Base-by-base conservation (phyloP, 192 early-diverging fungal genomes). In the Irineochytrium annulatum region DNA sequence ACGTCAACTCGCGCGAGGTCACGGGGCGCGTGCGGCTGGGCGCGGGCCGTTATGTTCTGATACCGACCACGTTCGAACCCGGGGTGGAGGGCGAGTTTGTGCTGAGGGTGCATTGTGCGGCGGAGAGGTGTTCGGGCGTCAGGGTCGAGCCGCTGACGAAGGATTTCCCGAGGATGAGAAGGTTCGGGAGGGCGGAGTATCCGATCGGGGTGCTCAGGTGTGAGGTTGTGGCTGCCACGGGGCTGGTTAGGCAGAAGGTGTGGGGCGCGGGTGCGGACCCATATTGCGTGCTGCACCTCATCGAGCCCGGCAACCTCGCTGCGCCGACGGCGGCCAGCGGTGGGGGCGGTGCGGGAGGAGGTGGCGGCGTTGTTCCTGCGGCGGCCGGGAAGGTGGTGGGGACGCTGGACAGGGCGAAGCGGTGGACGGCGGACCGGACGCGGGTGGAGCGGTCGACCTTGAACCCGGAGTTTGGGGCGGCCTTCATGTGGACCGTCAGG, bases 1-100 rank as follows among this genome's bases (percentile, higher is more conserved):
- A 76, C 59, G 53, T 73, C 19, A 73, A 76, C 44, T 22, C 74
- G 1, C 55, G 75, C 1, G 75, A 76, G 54, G 69, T 76, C 35
- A 64, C 67, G 30, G 46, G 45, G 17, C 51, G 63, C 22, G 22
- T 66, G 16, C 8, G 19, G 17, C 37, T 77, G 6, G 56, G 58
- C 13, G 24, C 33, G 17, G 74, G 74, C 8, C 70, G 65, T 17
- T 77, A 77, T 27, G 63, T 77, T 26, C 33, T 70, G 3, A 61
- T 77, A 34, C 75, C 74, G 17, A 67, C 75, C 6, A 74, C 74
- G 13, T 74, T 68, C 43, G 43, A 70, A 17, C 1, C 46, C 6
- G 63, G 53, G 11, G 31, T 64, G 26, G 75, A 77, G 37, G 75
- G 75, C 1, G 34, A 45, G 26, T 77, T 65, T 48, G 55, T 77